Evolutionary conservation across 345 rosid species (phyloP).

Genomic region (Aquilaria yunnanensis): DNA sequence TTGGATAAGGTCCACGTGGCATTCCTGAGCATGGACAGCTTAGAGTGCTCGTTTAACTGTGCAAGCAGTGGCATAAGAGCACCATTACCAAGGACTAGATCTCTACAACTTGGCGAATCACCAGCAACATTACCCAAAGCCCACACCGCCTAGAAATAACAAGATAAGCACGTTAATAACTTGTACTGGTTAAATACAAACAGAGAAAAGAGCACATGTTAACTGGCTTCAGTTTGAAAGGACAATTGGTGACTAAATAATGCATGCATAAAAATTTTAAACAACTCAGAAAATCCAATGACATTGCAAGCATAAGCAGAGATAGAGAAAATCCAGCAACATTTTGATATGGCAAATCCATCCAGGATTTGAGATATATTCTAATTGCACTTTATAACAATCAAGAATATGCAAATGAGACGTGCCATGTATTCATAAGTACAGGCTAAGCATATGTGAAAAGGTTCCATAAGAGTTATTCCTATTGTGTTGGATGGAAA

Average conservation of each 20-base stretch:
- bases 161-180: background rate
- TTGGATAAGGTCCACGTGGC: conserved; percentile 78
- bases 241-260: background rate
- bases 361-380: too few relatives aligned
- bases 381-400: background rate
- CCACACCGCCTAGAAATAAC: conserved; percentile 54
- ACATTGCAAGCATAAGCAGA: too few relatives aligned
- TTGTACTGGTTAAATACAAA: background rate
- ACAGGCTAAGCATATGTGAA: background rate
- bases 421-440: background rate
- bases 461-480: background rate
- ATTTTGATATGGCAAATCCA: too few relatives aligned
- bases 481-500: background rate
- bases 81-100: conserved; percentile 60
- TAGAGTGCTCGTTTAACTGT: conserved; percentile 59
- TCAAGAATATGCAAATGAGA: conserved; percentile 3
- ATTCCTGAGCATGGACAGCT: conserved; percentile 70
- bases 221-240: background rate
- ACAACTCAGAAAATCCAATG: too few relatives aligned
- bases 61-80: conserved; percentile 61
- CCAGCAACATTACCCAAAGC: conserved; percentile 83
- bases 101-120: conserved; percentile 66
- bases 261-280: background rate
- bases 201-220: background rate
- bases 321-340: too few relatives aligned